Evolutionary conservation across 2,329 filamentous ascomycete genomes (phyloP).

Genomic region (Ceratocystis variospora): DNA sequence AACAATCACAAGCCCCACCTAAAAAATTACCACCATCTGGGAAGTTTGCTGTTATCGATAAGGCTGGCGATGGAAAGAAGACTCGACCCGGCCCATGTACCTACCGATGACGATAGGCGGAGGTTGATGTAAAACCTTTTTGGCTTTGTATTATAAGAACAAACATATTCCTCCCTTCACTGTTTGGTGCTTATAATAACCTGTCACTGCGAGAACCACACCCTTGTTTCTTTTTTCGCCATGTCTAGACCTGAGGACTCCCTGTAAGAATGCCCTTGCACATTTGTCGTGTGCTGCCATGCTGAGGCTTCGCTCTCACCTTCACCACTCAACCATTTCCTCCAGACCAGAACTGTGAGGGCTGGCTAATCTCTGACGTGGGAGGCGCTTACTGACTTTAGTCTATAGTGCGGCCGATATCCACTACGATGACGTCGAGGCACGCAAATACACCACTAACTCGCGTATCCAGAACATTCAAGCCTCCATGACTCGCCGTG

Average conservation of each 20-base stretch:
- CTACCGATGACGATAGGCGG: neutral
- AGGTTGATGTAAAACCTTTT: neutral
- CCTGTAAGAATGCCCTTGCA: conserved; percentile 42
- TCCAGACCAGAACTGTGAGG: neutral
- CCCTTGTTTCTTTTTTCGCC: conserved; percentile 25
- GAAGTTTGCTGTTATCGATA: conserved; percentile 9
- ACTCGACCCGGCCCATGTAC: neutral
- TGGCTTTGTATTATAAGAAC: neutral
- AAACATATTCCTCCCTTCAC: neutral
- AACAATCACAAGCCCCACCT: neutral
- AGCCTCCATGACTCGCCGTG: conserved; percentile 83
- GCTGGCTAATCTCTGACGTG: neutral
- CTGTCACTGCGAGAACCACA: neutral
- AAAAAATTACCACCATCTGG: conserved; percentile 8
- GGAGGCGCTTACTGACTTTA: neutral
- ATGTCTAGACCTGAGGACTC: conserved; percentile 98
- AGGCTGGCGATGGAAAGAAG: neutral
- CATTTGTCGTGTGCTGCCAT: neutral
- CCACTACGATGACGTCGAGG: conserved; percentile 92
- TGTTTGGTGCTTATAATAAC: neutral
- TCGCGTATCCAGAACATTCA: conserved; percentile 95
- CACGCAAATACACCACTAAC: conserved; percentile 92
- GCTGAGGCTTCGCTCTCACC: too few species aligned
- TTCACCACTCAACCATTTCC: conserved; percentile 6
- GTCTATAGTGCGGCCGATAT: conserved; percentile 76